Base-by-base conservation (phyloP, 305 asterid genomes). In the Plantago coronopus region DNA sequence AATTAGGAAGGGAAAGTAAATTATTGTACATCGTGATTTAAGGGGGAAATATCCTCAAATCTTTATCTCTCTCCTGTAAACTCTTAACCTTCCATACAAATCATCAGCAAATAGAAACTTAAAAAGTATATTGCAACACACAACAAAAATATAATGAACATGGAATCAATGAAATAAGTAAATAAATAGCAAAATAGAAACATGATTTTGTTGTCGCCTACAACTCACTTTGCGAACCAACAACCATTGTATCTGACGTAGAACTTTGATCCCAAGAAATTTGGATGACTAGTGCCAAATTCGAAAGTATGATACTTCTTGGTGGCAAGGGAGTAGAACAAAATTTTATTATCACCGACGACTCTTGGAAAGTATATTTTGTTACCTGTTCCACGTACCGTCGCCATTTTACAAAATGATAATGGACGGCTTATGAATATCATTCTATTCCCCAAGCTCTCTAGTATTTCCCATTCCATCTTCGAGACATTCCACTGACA, bases 371-470 rank as follows among this genome's bases (percentile, higher is more conserved):
- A 54, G 17, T 55, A 55, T 16, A 55, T 31, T 31, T 29, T 31
- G 44, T 55, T 55, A 2, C n/a, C 17, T 11, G 46, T 29, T 55
- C 60, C 60, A 8, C 40, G 20, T 17, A 55, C 60, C 1, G 46
- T 27, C 3, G 60, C 60, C 60, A 0, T 31, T 31, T 55, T 9
- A 16, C 21, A 55, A 11, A 57, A 18, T 14, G 61, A 57, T 19
- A 17, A 37, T 7, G 29, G 48, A 10, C 18, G 48, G 10, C 61
- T 57, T 18, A 57, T 17, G 4, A 34, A 56, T 22, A 56, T 31
- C 61, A 56, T 56, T 56, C 20, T 56, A 27, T 56, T 56, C 18
- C 61, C 61, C n/a, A 56, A 18, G 21, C 47, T 56, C 47, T 12
- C 23, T 10, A 56, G 45, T 56, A 17, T 34, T 17, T 56, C 61